Evolutionary conservation across 257 asterid species (phyloP), one percentile per base, ranked within the genome.

Genomic region (Paraleonurus japonicus): DNA sequence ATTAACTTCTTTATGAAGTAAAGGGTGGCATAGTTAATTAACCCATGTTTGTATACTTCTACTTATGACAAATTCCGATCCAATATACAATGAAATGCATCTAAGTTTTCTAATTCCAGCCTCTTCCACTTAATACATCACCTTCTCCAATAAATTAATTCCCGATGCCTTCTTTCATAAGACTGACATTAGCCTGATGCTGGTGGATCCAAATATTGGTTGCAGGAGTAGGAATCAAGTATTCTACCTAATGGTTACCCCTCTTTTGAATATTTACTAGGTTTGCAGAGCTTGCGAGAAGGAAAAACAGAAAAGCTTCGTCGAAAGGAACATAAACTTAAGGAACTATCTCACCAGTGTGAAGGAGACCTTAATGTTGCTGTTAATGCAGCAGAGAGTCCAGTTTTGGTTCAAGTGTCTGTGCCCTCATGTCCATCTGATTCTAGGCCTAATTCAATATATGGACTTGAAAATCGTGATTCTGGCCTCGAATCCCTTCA

Each of bases 291-390:
- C 51, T 82, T 72, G 68, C 81, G 85, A 84, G 81, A 70, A 85
- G 84, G 82, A 89, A 84, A 84, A 71, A 50, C 85, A 61, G 82
- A 87, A 81, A 86, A 84, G 82, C 90, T 85, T 70, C 85, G 91
- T 50, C 90, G 81, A 69, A 87, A 82, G 85, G 96, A 87, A 69
- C 92, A 87, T 71, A 87, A 80, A 76, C 74, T 62, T 19, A 87
- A 69, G 80, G 95, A 78, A 50, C 86, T 74, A 66, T 70, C 58
- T n/a, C 43, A 66, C 57, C 82, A 48, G 50, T 77, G 37, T 58
- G 78, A 76, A 22, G 70, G 60, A 17, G 87, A 48, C 47, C 43
- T 75, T 28, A 63, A 62, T 72, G 75, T 70, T 20, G 19, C 65
- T 53, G 37, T 73, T 75, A 84, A 55, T 79, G 57, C 77, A 30